Base-by-base conservation (phyloP, 2,329 filamentous ascomycete genomes). In the Aspergillus viridinutans region DNA sequence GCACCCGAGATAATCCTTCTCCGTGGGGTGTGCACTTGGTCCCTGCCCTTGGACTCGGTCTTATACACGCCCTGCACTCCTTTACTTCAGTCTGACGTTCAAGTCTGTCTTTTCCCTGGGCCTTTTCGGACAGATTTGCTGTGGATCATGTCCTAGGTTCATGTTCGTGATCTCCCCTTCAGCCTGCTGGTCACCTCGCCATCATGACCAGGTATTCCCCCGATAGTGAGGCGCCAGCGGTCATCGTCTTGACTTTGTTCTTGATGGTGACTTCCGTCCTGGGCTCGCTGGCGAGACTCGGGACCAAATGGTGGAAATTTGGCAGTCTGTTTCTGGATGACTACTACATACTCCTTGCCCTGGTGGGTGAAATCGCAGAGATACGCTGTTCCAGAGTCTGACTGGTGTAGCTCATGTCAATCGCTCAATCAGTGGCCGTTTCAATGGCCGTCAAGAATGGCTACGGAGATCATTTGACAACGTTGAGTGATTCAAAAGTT, bases 241-340 rank as follows among this genome's bases (percentile, higher is more conserved):
- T 69, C 56, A 67, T 64, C 21, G 59, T 71, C 17, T 7, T 67
- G 20, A 62, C 66, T 14, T 69, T 64, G 67, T 67, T 68, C 43
- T 55, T 71, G 43, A 56, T 70, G 43, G 64, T 66, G 12, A 61
- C 68, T 7, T 55, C 62, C 4, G 60, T 66, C 45, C 49, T 69
- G 14, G 62, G 65, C 28, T 61, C 69, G 2, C 52, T 64, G 12
- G 62, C 64, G 45, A 61, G 68, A 3, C 42, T 70, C 2, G 63
- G 65, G 3, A 64, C 63, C 4, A 70, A 69, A 49, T 54, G 61
- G 20, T 64, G 62, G 42, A 63, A 68, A 21, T 64, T 62, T 51
- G 62, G 64, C 40, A 65, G 61, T 26, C 58, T 65, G 29, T 61
- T 59, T 3, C 40, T 50, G 2, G 68, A 70, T 50, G 67, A 70